phyloP scores from a whole-genome alignment of 2,329 filamentous ascomycete species.

The Aspergillus terreus region DNA sequence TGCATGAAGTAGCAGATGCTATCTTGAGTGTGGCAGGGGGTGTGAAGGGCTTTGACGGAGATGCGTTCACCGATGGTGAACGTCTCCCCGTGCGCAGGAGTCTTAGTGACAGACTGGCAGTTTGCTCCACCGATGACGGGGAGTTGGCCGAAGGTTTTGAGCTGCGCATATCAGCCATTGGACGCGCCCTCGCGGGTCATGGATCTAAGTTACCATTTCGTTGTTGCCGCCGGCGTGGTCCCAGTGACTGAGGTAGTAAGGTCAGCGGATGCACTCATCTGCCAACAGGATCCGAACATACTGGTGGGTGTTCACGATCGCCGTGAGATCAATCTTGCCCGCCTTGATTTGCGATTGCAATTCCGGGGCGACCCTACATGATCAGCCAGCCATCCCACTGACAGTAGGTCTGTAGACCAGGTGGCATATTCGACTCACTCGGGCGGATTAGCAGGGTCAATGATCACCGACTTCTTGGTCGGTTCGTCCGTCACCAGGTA shows the following conservation, averaged over 20 bases:
- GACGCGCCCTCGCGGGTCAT: background rate
- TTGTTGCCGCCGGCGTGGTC: constrained; percentile 93
- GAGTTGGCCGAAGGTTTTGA: constrained; percentile 59
- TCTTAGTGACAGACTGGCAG: constrained; percentile 74
- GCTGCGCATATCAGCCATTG: constrained; percentile 32
- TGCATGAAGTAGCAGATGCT: constrained; percentile 94
- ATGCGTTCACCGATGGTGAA: constrained; percentile 82
- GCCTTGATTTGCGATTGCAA: constrained; percentile 69
- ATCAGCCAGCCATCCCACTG: background rate
- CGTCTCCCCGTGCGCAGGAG: constrained; percentile 68
- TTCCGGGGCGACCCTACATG: constrained; percentile 55
- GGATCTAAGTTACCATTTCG: constrained; percentile 58
- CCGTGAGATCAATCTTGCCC: constrained; percentile 75
- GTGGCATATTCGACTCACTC: constrained; percentile 38
- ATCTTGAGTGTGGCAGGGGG: constrained; percentile 96
- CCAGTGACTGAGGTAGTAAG: constrained; percentile 62
- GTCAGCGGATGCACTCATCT: constrained; percentile 6
- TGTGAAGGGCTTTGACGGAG: constrained; percentile 81
- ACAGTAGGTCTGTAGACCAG: no score
- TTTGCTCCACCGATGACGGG: constrained; percentile 84
- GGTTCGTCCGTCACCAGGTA: constrained; percentile 50
- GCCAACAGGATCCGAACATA: constrained; percentile 45
- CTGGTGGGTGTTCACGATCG: constrained; percentile 97
- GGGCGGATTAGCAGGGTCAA: constrained; percentile 49
- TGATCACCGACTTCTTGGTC: constrained; percentile 49